A percentile compares a stretch with the other conserved stretches of the same genome.
phyloP scores from a whole-genome alignment of 2,329 filamentous ascomycete species.

The Lasiodiplodia sp. region DNA sequence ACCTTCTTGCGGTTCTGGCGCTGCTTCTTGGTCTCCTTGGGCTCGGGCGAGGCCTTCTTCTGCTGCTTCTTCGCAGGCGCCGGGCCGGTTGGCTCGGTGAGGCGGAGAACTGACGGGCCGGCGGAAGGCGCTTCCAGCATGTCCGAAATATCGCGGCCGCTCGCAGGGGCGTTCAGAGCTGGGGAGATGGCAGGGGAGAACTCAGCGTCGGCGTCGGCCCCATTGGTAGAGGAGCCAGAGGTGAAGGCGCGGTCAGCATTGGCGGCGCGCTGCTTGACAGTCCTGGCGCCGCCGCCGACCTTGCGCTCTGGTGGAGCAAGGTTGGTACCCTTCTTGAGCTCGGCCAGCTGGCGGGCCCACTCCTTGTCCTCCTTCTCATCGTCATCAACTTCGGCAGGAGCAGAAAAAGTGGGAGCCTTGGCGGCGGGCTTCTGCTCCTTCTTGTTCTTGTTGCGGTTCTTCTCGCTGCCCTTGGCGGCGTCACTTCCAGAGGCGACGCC shows the following conservation, averaged over 20 bases:
- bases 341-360: conserved; percentile 30
- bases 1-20: conserved; percentile 90
- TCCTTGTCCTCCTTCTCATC: conserved; percentile 44
- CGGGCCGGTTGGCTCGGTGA: conserved; percentile 71
- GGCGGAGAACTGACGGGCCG: conserved; percentile 77
- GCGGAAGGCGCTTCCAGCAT: conserved; percentile 81
- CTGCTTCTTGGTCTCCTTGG: conserved; percentile 90
- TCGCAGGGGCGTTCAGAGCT: conserved; percentile 56
- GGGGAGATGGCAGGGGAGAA: conserved; percentile 75
- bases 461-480: conserved; percentile 37
- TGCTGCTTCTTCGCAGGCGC: conserved; percentile 61
- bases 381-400: conserved; percentile 39
- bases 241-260: conserved; percentile 34
- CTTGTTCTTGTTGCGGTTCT: conserved; percentile 29
- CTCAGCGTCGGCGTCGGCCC: conserved; percentile 82
- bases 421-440: conserved; percentile 39
- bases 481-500: conserved; percentile 16
- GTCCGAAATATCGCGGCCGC: conserved; percentile 78
- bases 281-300: conserved; percentile 27
- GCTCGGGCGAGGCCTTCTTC: conserved; percentile 59
- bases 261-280: conserved; percentile 31
- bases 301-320: conserved; percentile 28
- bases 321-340: conserved; percentile 29
- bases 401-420: conserved; percentile 45
- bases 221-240: conserved; percentile 69